Conservation (phyloP, 495 filamentous ascomycete genomes). For the Aspergillus affinis region DNA sequence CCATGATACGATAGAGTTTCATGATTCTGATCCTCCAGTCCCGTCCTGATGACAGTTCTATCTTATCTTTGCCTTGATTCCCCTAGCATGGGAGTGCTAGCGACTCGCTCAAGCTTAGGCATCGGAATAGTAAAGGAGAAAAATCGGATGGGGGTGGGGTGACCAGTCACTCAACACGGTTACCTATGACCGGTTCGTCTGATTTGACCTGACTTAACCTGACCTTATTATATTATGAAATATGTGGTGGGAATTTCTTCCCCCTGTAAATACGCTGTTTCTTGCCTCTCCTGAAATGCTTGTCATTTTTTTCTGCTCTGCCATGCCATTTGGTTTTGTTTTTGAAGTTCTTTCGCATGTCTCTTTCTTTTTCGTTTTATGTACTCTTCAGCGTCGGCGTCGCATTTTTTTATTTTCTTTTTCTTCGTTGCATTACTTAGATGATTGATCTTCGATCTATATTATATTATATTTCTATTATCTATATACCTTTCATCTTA, state of each 20-base stretch:
- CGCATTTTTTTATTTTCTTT: constrained; percentile 8
- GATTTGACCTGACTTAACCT: no score
- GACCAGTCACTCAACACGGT: neutral
- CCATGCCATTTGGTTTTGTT: constrained; percentile 8
- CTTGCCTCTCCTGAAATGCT: neutral
- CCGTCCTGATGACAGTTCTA: neutral
- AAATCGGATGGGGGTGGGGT: neutral
- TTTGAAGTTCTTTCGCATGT: neutral
- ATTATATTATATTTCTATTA: neutral
- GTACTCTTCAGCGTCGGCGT: constrained; percentile 12
- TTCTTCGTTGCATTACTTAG: neutral
- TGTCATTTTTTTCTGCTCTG: constrained; percentile 6
- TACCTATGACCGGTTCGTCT: no score
- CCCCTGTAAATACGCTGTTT: constrained; percentile 8
- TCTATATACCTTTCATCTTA: neutral
- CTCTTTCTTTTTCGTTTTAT: neutral
- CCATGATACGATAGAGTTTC: neutral
- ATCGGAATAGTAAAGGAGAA: neutral
- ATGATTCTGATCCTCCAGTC: neutral
- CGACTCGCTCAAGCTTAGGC: neutral
- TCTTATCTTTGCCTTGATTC: neutral
- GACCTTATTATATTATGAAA: no score
- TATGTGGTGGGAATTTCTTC: no score
- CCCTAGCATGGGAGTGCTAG: neutral
- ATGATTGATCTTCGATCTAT: neutral